Evolutionary conservation across 1,139 yeast genomes (phyloP).

Genomic region (Candida neerlandica): DNA sequence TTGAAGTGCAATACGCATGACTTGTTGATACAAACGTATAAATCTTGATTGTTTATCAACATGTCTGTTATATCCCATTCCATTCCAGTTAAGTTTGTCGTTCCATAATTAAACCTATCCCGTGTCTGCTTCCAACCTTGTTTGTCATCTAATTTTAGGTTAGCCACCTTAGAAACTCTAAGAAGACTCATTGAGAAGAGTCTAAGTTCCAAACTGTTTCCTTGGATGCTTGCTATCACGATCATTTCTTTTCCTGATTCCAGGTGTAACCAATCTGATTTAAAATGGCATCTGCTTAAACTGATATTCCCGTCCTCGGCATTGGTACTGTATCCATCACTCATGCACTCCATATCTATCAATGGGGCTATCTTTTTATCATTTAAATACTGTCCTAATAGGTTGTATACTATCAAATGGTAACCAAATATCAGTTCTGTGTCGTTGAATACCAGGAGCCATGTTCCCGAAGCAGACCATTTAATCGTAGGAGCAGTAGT

Average conservation of each 20-base stretch:
- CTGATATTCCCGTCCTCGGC: constrained; percentile 9
- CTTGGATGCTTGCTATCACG: constrained; percentile 18
- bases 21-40: constrained; percentile 9
- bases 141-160: constrained; percentile 2
- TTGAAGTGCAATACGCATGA: constrained; percentile 1
- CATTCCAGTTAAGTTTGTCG: background rate
- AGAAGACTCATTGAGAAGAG: constrained; percentile 23
- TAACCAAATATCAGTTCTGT: constrained; percentile 32
- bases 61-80: constrained; percentile 1
- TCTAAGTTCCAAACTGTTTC: constrained; percentile 18
- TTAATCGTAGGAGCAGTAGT: constrained; percentile 21
- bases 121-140: constrained; percentile 12
- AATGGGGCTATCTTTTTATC: constrained; percentile 18
- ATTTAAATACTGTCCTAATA: constrained; percentile 23
- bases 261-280: constrained; percentile 11
- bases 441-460: constrained; percentile 34
- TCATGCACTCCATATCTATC: constrained; percentile 21
- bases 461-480: constrained; percentile 41
- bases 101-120: background rate
- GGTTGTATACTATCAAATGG: constrained; percentile 29
- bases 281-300: constrained; percentile 15
- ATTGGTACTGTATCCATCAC: constrained; percentile 18
- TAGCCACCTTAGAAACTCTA: constrained; percentile 17
- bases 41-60: background rate
- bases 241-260: constrained; percentile 18